Base-by-base conservation (phyloP, 192 early-diverging fungal species). In the Coemansia erecta region DNA sequence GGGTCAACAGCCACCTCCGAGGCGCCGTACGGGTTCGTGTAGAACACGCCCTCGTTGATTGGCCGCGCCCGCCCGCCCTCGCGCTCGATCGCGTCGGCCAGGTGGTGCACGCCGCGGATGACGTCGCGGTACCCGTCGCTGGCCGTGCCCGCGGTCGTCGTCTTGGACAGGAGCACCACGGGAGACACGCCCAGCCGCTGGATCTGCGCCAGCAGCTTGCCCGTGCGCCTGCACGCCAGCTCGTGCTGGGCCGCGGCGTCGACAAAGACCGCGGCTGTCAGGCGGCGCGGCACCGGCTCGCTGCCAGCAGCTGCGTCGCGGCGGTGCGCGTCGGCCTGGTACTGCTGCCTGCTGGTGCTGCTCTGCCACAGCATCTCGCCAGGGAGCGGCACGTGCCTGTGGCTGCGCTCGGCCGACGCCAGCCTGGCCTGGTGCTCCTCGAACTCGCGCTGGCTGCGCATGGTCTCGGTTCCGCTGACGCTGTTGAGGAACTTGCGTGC, bases 1-100 rank as follows among this genome's bases (percentile, higher is more conserved):
- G 82, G 58, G 28, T 69, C 81, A 1, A 81, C 75, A 24, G 67
- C 46, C 12, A 80, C 67, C 21, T 63, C 46, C 10, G 53, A 24
- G 3, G 19, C 46, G 14, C 35, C 21, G 19, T 66, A 62, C 22
- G 72, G 65, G 44, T 51, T 63, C 23, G 61, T 66, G 58, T 37
- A 51, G 61, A 91, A 86, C 26, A 92, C 70, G 35, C 81, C 85
- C 44, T 83, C 85, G 63, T 87, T 87, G 10, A 93, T 66, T 0
- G 88, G 82, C 42, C 85, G 77, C 5, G 90, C 87, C 6, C 81
- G 66, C 21, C 90, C 93, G 19, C 90, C 90, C 35, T 82, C 82
- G 8, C 62, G 65, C 56, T 94, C 91, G 42, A 95, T 86, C 7
- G 83, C 82, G 40, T 94, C 87, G 0, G 85, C 82, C 60, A 81